Evolutionary conservation across 805 yeast genomes (phyloP), one percentile per base, ranked within the genome.

Genomic region (Candida dajiaensis): DNA sequence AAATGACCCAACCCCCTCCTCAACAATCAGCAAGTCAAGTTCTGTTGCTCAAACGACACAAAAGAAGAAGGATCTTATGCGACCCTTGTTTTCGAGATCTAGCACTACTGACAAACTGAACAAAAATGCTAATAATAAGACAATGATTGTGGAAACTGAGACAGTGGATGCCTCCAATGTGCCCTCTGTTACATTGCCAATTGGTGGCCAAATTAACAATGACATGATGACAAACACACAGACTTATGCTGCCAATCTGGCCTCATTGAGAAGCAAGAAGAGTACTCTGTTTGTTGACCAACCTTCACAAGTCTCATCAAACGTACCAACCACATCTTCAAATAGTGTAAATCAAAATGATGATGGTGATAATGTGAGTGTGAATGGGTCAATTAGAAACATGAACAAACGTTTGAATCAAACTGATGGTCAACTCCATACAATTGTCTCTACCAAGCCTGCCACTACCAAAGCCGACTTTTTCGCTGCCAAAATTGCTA

Each of bases 401-500:
- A 48, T 47, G 13, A 50, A 46, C 43, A 56, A 54, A 28, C 52
- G 54, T 20, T 16, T 56, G 19, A 50, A 41, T 23, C 52, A 54
- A 23, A 41, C 50, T 4, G 63, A 59, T 13, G 39, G 48, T 21
- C 54, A 52, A 13, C 19, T 46, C 26, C 54, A 55, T 35, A 11
- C 46, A 6, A 23, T 19, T 6, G 18, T 39, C 29, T 51, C 55
- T 9, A 26, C 52, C 4, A 50, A 57, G 25, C 59, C 66, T 22
- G 65, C 64, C 19, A 59, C 88, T 4, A 81, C 95, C 8, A 77
- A 89, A 59, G 94, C 97, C 0, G 98, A 90, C 59, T 80, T 89
- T 50, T 94, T 94, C 65, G 98, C 97, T 10, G 97, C 98, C 0
- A 86, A 85, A 56, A 72, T 94, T 50, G 98, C 97, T 9, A 83